Base-by-base conservation (phyloP, 2,329 filamentous ascomycete species). In the Phoma herbarum region DNA sequence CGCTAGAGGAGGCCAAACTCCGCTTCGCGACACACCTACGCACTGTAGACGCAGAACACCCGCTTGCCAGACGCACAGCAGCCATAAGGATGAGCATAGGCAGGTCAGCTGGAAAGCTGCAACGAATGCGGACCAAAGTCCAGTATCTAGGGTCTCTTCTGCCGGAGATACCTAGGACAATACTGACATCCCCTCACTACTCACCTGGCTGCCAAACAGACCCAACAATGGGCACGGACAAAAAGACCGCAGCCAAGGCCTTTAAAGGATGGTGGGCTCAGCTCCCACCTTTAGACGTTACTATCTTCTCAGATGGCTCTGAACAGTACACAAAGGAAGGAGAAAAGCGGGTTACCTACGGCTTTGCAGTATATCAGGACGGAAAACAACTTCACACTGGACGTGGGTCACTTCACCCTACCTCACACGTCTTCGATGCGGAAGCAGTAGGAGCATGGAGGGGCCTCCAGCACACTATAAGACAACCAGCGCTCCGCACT, bases 31-130 rank as follows among this genome's bases (percentile, higher is more conserved):
- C 22, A 25, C 6, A 44, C 14, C 41, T 44, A 8, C 16, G 22
- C 16, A 44, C 41, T 44, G n/a, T 44, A 26, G 48, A 52, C 25
- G 8, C 9, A 33, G 25, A 44, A 1, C 43, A 58, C 55, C 48
- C 45, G 8, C 35, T 54, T 22, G 23, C 50, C 11, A 22, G 18
- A 2, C 39, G 51, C 10, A 54, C 23, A 22, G 7, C 14, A 20
- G 9, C 26, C n/a, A 25, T 16, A 20, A 42, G 12, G n/a, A 26
- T 49, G 20, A 37, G 18, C 16, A 45, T 39, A 37, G 52, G 52
- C 20, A 22, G 9, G 37, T 20, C 23, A 20, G 18, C 25, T 29
- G 20, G 44, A 25, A 9, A 42, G 22, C 31, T 16, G 3, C 41
- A 52, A 29, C 16, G 12, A 31, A n/a, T 23, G 46, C n/a, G n/a